Conservation (phyloP, 352 stramenopile species). For the Pythium guiyangense region DNA sequence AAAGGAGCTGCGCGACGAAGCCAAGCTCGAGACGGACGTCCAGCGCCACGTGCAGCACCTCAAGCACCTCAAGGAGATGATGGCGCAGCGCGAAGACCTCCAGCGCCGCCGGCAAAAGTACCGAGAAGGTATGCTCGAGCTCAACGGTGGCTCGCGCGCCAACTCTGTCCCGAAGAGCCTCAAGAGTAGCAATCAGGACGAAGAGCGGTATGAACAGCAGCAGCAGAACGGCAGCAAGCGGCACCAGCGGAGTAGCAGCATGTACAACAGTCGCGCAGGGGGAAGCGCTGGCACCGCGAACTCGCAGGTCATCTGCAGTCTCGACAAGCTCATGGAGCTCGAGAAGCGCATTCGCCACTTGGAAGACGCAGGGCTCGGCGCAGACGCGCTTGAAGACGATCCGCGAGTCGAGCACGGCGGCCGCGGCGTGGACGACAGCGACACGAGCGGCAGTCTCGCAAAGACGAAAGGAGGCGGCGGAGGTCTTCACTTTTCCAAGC, state of each 20-base stretch:
- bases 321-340: constrained; percentile 88
- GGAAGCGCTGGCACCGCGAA: constrained; percentile 12
- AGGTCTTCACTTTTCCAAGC: constrained; percentile 51
- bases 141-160: constrained; percentile 27
- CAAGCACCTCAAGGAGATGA: constrained; percentile 62
- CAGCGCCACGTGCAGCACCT: constrained; percentile 87
- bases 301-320: constrained; percentile 58
- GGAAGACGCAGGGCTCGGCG: constrained; percentile 58
- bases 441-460: constrained; percentile 13
- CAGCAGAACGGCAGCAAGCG: constrained; percentile 7
- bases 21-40: constrained; percentile 82
- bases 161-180: constrained; percentile 23
- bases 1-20: constrained; percentile 54
- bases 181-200: constrained; percentile 39
- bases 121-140: constrained; percentile 51
- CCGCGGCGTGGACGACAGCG: constrained; percentile 17
- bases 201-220: constrained; percentile 19
- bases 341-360: constrained; percentile 85
- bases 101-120: constrained; percentile 58
- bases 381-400: constrained; percentile 35
- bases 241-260: constrained; percentile 20
- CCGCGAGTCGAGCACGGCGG: constrained; percentile 9
- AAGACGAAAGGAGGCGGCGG: constrained; percentile 14
- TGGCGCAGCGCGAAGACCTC: constrained; percentile 57
- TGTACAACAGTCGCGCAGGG: constrained; percentile 28